phyloP scores from a whole-genome alignment of 2,329 filamentous ascomycete genomes.

The Cytospora mali region DNA sequence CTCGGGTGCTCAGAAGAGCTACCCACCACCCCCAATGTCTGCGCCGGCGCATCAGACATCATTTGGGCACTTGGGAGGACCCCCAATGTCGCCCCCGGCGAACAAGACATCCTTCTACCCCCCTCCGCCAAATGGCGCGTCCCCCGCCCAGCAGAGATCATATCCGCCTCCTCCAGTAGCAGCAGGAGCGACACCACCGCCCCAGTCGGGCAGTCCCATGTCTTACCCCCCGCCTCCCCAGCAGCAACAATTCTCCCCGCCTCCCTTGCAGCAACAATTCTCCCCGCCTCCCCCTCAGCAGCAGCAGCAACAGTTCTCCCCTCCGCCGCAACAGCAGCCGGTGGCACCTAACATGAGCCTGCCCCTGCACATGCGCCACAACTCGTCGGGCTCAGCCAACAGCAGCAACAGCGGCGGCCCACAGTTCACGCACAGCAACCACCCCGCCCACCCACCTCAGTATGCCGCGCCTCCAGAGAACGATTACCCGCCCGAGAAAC shows the following conservation, averaged over 20 bases:
- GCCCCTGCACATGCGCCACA: constrained; percentile 41
- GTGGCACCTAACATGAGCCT: constrained; percentile 38
- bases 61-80: constrained; percentile 32
- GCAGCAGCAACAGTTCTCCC: constrained; percentile 34
- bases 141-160: constrained; percentile 35
- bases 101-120: constrained; percentile 41
- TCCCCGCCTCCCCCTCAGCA: constrained; percentile 36
- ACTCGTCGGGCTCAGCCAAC: constrained; percentile 33
- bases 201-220: constrained; percentile 33
- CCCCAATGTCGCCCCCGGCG: constrained; percentile 42
- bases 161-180: constrained; percentile 42
- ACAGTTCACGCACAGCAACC: constrained; percentile 28
- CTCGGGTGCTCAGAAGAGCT: constrained; percentile 34
- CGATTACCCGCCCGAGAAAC: constrained; percentile 35
- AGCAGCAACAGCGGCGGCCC: constrained; percentile 18
- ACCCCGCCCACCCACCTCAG: constrained; percentile 37
- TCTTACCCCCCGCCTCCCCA: constrained; percentile 40
- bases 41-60: constrained; percentile 41
- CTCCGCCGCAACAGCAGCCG: constrained; percentile 31
- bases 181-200: constrained; percentile 37
- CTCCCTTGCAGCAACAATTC: constrained; percentile 33
- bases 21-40: constrained; percentile 42
- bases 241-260: constrained; percentile 31
- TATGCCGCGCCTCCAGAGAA: constrained; percentile 35
- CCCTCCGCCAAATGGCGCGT: constrained; percentile 33